Evolutionary conservation across 1,284 basidiomycete genomes (phyloP), one percentile per base, ranked within the genome.

Genomic region (Leucoagaricus sp.): DNA sequence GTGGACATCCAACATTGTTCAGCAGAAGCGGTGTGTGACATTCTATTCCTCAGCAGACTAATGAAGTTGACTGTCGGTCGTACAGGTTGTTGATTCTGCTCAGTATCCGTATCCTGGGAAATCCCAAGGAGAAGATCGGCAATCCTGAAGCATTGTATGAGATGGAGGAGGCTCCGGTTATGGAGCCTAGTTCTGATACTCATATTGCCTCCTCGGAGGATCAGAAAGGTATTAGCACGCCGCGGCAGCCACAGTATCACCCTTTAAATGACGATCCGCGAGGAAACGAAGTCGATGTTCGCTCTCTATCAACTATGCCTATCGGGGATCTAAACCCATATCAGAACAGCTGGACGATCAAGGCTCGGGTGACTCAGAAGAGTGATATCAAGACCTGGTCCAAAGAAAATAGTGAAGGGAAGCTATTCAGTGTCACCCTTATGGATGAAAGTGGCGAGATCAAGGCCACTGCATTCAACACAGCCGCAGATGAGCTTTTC

Each of bases 341-440:
- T 70, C 94, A 97, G 73, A 98, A 97, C 76, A 96, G 95, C 69
- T 97, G 95, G 96, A 96, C 93, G 2, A 98, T 99, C 81, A 96
- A 95, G 70, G 97, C 94, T 23, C 89, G 94, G 49, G 94, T 98
- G 46, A 93, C 87, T 2, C 85, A 91, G 65, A 98, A 96, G 74
- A 87, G 86, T 0, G 96, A 98, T 0, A 86, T 99, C 67, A 91
- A 86, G 67, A 85, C 86, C 44, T 99, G 91, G 86, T 91, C 92
- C 4, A 99, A 97, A 70, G 79, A 83, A 63, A 84, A 89, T 10
- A 97, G 97, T 47, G 97, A 98, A 65, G 97, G 97, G 44, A 96
- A 98, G 69, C 78, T 99, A 6, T 99, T 99, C 76, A 95, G 82
- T 64, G 87, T 96, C 28, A 96, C 89, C 0, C 73, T 99, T 40